Base-by-base conservation (phyloP, 805 yeast genomes). In the Candida berthetii region DNA sequence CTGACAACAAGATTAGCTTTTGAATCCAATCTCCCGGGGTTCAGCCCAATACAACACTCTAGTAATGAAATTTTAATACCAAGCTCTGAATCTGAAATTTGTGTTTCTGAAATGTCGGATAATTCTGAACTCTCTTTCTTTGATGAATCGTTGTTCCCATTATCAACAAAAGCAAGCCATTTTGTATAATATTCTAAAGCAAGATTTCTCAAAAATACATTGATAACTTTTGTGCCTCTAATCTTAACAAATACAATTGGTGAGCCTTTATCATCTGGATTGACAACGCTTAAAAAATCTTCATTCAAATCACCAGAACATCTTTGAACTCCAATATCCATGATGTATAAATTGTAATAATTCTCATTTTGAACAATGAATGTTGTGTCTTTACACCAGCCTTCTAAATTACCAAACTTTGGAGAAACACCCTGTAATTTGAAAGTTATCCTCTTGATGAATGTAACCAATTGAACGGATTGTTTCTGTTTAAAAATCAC, bases 31-130 rank as follows among this genome's bases (percentile, higher is more conserved):
- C 81, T 60, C 8, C 77, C 76, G 0, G 96, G 95, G 22, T 68
- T 72, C 20, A 87, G 53, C 0, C 85, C 85, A 28, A 87, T 45
- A 0, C 76, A 66, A 43, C 82, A 74, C 44, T 84, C 84, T 11
- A 71, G 54, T 13, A 63, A 41, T 37, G 53, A 61, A 15, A 61
- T 18, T 27, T 51, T 50, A 20, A 53, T 11, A 9, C 49, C 46
- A 16, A 43, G 7, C 14, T 37, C 44, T 1, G 48, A 40, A 2
- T 47, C 42, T 14, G 33, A 22, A n/a, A 41, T 35, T 10, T 41
- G 11, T 7, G 36, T 31, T 2, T 40, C 39, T 6, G 47, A 40
- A 24, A 20, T 10, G 15, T 34, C 34, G 7, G 34, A n/a, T 4
- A 18, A 29, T 4, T 22, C 35, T 18, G 32, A 28, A 35, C 31